phyloP scores from a whole-genome alignment of 2,329 filamentous ascomycete species.

The Exutisphaerella laricina region DNA sequence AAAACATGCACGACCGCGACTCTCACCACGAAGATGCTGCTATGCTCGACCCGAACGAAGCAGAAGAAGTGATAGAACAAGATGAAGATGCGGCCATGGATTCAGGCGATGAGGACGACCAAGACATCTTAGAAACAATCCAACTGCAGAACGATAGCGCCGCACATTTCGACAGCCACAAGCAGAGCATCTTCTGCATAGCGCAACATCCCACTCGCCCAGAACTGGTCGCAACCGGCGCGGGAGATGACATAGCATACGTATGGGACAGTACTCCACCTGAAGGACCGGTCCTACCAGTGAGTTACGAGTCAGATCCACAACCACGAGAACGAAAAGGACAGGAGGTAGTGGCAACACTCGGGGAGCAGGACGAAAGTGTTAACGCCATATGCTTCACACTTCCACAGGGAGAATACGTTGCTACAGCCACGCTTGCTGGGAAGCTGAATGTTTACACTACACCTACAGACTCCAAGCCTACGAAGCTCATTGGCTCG shows the following conservation, averaged over 20 bases:
- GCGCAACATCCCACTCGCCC: constrained; percentile 80
- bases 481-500: constrained; percentile 61
- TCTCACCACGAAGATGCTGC: constrained; percentile 56
- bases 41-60: constrained; percentile 71
- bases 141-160: constrained; percentile 83
- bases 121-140: constrained; percentile 61
- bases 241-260: constrained; percentile 79
- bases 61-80: constrained; percentile 61
- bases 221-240: constrained; percentile 78
- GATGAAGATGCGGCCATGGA: constrained; percentile 77
- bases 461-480: constrained; percentile 23
- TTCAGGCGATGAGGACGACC: constrained; percentile 56
- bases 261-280: constrained; percentile 71
- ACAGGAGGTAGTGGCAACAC: constrained; percentile 61
- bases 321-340: constrained; percentile 52
- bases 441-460: constrained; percentile 63
- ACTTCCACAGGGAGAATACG: constrained; percentile 71
- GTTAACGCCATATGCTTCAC: constrained; percentile 85
- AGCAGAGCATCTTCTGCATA: constrained; percentile 90
- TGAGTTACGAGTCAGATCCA: constrained; percentile 66
- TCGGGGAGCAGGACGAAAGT: constrained; percentile 89
- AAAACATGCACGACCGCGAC: constrained; percentile 35
- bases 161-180: constrained; percentile 86
- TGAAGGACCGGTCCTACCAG: constrained; percentile 60
- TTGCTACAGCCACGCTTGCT: constrained; percentile 83